These are phyloP conservation scores for Chaetomium strumarium DNA, from an alignment of 2,329 filamentous ascomycete genomes.

Conservation along the genomic window DNA sequence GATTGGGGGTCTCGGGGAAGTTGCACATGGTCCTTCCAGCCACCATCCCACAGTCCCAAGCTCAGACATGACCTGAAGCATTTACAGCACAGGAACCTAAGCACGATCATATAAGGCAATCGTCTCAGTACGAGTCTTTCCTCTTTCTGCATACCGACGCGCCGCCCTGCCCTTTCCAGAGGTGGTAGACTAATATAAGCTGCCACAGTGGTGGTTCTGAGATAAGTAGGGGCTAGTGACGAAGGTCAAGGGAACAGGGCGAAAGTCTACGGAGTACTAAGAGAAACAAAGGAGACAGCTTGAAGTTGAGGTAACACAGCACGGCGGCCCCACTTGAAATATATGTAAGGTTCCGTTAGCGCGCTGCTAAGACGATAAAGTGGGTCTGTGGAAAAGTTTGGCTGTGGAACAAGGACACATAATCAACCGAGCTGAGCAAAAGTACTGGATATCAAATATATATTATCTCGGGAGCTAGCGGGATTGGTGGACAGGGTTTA, in stretches of 20 bases:
- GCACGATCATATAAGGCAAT: not conserved
- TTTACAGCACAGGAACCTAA: not conserved
- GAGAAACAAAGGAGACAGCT: too few relatives aligned
- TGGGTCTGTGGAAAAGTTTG: not conserved
- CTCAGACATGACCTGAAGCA: constrained; percentile 2
- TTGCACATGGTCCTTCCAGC: not conserved
- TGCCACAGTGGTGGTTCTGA: too few relatives aligned
- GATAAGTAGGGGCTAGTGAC: too few relatives aligned
- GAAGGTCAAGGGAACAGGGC: too few relatives aligned
- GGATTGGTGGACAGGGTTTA: constrained; percentile 20
- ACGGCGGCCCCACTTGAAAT: not conserved
- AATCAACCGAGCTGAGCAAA: constrained; percentile 8
- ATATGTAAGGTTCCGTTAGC: not conserved
- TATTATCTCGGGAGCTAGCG: constrained; percentile 16
- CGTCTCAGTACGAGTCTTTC: not conserved
- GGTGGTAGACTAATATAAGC: too few relatives aligned
- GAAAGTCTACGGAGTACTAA: too few relatives aligned
- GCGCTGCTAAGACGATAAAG: not conserved
- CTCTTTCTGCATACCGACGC: not conserved
- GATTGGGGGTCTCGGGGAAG: too few relatives aligned
- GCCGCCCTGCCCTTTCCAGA: not conserved
- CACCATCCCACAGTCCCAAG: not conserved
- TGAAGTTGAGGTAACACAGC: too few relatives aligned
- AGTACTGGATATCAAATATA: constrained; percentile 20
- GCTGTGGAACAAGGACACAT: constrained; percentile 1